Evolutionary conservation across 768 basidiomycete species (phyloP).

Genomic region (Cystobasidium ongulense): DNA sequence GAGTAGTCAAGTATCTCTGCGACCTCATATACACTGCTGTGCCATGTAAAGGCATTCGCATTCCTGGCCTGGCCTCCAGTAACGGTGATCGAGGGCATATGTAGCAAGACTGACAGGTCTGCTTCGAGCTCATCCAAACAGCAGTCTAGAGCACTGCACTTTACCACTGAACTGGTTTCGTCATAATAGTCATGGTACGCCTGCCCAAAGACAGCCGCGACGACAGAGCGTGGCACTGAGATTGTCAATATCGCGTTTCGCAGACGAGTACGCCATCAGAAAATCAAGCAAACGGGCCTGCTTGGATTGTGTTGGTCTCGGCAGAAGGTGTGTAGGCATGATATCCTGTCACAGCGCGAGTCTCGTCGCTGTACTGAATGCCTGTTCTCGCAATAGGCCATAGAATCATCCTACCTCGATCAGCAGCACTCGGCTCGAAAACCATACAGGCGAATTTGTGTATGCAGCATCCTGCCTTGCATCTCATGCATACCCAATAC

Average conservation of each 20-base stretch:
- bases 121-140: too few species aligned
- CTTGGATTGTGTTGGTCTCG: constrained; percentile 7
- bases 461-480: not conserved
- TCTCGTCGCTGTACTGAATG: not conserved
- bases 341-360: not conserved
- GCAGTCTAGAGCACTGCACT: too few species aligned
- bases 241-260: not conserved
- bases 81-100: too few species aligned
- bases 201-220: too few species aligned
- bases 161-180: too few species aligned
- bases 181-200: too few species aligned
- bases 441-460: not conserved
- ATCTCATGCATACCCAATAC: not conserved
- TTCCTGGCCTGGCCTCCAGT: too few species aligned
- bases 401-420: constrained; percentile 5
- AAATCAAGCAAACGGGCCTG: not conserved
- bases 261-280: not conserved
- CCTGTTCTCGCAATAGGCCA: not conserved
- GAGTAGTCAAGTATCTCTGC: not conserved
- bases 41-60: too few species aligned
- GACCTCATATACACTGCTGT: not conserved
- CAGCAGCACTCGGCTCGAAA: constrained; percentile 14
- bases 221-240: too few species aligned
- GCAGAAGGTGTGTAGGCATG: not conserved
- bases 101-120: too few species aligned